A percentile compares a stretch with the other conserved stretches of the same genome.
phyloP scores from a whole-genome alignment of 257 asterid genomes.

The Solanum corneliomulleri region DNA sequence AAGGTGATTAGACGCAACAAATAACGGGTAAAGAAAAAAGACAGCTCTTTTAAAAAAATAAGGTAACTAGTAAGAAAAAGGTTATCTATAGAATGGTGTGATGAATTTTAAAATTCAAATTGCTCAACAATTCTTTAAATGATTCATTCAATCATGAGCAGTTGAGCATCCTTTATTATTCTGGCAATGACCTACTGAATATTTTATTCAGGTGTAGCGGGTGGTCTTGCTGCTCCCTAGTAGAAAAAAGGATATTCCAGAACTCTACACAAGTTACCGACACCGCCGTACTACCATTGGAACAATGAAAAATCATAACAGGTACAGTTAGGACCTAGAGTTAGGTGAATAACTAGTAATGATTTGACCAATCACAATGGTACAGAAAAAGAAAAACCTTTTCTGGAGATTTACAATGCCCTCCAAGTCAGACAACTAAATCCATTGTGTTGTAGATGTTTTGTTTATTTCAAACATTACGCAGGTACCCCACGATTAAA shows the following conservation, averaged over 20 bases:
- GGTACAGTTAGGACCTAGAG: not conserved
- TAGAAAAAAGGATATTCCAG: not conserved
- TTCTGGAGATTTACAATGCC: not conserved
- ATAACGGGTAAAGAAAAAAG: not conserved
- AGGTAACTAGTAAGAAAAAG: not conserved
- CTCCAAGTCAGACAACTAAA: not conserved
- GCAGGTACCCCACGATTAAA: not conserved
- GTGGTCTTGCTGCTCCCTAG: not conserved
- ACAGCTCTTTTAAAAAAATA: not conserved
- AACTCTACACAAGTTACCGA: not conserved
- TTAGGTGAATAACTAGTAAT: not conserved
- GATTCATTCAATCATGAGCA: not conserved
- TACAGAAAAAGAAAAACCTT: not conserved
- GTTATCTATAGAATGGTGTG: not conserved
- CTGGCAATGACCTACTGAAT: not conserved
- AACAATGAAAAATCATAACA: not conserved
- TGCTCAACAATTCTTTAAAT: not conserved
- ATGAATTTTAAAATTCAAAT: not conserved
- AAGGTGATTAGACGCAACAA: not conserved
- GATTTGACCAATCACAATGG: not conserved
- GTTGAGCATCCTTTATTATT: not conserved
- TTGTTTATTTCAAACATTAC: not conserved
- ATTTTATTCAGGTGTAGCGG: not conserved
- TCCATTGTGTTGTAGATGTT: not conserved
- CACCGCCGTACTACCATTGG: not conserved